Evolutionary conservation across 257 asterid species (phyloP).

Genomic region (Gentiana dahurica): DNA sequence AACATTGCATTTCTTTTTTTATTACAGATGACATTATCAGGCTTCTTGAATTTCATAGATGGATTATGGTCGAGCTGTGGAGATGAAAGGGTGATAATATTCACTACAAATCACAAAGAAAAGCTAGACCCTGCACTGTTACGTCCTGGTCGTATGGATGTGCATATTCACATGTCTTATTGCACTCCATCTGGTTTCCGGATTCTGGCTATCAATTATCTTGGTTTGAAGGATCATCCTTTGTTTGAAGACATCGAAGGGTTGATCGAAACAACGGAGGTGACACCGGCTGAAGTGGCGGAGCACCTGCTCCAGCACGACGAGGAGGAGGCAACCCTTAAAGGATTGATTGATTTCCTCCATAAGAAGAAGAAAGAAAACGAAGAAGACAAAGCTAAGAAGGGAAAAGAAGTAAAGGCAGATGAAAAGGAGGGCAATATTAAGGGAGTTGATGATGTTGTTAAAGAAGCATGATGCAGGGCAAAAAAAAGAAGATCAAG

Average conservation of each 20-base stretch:
- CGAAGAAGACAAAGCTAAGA: constrained; percentile 16
- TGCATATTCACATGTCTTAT: constrained; percentile 61
- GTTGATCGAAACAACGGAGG: constrained; percentile 22
- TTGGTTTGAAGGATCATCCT: constrained; percentile 27
- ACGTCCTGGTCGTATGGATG: constrained; percentile 71
- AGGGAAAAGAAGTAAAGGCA: constrained; percentile 5
- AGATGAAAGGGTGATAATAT: constrained; percentile 53
- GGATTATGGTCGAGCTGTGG: constrained; percentile 78
- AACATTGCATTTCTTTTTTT: not conserved
- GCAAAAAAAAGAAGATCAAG: not conserved
- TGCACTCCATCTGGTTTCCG: constrained; percentile 50
- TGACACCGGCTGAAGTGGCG: constrained; percentile 67
- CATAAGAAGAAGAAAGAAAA: constrained; percentile 20
- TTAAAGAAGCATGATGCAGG: not conserved
- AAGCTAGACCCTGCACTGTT: constrained; percentile 57
- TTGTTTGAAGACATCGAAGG: constrained; percentile 39
- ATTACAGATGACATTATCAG: constrained; percentile 50
- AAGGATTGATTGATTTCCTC: constrained; percentile 38
- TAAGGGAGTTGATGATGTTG: not conserved
- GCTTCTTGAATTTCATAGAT: constrained; percentile 53
- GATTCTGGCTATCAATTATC: constrained; percentile 45
- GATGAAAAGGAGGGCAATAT: constrained; percentile 4
- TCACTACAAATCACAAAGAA: constrained; percentile 58
- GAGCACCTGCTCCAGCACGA: constrained; percentile 56
- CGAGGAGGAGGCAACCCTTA: constrained; percentile 29